These are phyloP conservation scores for Zostera marina DNA, from an alignment of 116 monocot species.

Conservation along the genomic window DNA sequence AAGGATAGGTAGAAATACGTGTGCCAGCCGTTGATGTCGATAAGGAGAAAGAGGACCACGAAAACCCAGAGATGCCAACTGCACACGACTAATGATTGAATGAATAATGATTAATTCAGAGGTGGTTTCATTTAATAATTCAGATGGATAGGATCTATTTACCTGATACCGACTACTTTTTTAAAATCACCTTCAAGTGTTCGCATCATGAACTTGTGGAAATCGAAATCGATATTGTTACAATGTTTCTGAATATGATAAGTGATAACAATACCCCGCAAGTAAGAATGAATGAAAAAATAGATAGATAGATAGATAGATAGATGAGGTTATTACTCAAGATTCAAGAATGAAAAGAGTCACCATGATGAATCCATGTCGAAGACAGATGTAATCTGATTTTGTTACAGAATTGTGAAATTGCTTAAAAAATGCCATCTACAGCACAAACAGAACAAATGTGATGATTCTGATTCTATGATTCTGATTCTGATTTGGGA, in stretches of 20 bases:
- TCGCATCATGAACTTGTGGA: conserved; percentile 83
- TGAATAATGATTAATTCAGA: not conserved
- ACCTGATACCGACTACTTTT: conserved; percentile 93
- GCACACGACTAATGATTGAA: conserved; percentile 9
- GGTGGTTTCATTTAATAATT: not conserved
- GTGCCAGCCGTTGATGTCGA: conserved; percentile 88
- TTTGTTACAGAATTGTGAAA: conserved; percentile 66
- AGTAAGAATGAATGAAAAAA: too few species aligned
- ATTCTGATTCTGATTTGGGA: not conserved
- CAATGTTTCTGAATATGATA: conserved; percentile 67
- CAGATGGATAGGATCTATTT: not conserved
- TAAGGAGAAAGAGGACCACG: conserved; percentile 73
- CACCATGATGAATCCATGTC: conserved; percentile 74
- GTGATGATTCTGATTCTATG: not conserved
- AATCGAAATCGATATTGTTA: conserved; percentile 45
- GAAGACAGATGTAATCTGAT: conserved; percentile 68
- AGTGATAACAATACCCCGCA: too few species aligned
- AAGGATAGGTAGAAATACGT: conserved; percentile 83
- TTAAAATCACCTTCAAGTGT: conserved; percentile 87
- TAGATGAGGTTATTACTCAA: too few species aligned
- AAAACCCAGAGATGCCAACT: conserved; percentile 98
- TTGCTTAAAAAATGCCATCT: conserved; percentile 89
- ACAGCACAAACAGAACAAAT: not conserved
- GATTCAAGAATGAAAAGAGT: too few species aligned
- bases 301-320: too few species aligned